A percentile compares a stretch with the other conserved stretches of the same genome.
Conservation (phyloP, 306 rosid genomes). For the Calophaca sinica region DNA sequence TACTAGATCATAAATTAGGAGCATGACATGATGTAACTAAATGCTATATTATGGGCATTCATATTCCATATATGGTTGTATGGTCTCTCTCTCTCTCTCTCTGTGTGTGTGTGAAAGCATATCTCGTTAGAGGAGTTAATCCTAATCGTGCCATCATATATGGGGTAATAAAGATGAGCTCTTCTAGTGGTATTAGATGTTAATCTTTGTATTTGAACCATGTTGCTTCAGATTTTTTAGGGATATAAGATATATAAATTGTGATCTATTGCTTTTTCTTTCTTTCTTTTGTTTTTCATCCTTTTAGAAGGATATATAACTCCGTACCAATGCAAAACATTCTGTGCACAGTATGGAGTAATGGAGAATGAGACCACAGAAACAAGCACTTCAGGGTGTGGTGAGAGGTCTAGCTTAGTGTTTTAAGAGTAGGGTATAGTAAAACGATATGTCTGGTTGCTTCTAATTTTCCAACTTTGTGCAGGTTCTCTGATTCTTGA, state of each 20-base stretch:
- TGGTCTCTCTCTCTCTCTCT: no score
- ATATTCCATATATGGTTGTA: neutral
- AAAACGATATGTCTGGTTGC: slow-evolving; percentile 43
- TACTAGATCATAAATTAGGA: slow-evolving; percentile 13
- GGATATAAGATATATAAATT: slow-evolving; percentile 49
- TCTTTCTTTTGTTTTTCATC: slow-evolving; percentile 48
- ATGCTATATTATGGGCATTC: neutral
- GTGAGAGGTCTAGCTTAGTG: slow-evolving; percentile 77
- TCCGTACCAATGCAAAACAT: slow-evolving; percentile 72
- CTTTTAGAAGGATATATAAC: slow-evolving; percentile 80
- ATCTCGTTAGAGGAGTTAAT: neutral
- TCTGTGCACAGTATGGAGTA: slow-evolving; percentile 97
- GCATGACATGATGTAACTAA: slow-evolving; percentile 8
- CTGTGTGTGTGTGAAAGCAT: no score
- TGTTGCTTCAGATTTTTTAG: slow-evolving; percentile 45
- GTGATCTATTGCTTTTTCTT: slow-evolving; percentile 56
- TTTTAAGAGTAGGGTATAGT: slow-evolving; percentile 51
- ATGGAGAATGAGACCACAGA: slow-evolving; percentile 97
- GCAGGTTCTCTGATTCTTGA: slow-evolving; percentile 97
- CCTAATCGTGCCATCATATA: neutral
- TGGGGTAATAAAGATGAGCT: neutral
- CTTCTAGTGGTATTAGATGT: slow-evolving; percentile 6
- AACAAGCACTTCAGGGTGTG: slow-evolving; percentile 99
- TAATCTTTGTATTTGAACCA: slow-evolving; percentile 42
- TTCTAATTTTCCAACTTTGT: slow-evolving; percentile 46